Base-by-base conservation (phyloP, 208 protist genomes). In the Trypanosoma mega region DNA sequence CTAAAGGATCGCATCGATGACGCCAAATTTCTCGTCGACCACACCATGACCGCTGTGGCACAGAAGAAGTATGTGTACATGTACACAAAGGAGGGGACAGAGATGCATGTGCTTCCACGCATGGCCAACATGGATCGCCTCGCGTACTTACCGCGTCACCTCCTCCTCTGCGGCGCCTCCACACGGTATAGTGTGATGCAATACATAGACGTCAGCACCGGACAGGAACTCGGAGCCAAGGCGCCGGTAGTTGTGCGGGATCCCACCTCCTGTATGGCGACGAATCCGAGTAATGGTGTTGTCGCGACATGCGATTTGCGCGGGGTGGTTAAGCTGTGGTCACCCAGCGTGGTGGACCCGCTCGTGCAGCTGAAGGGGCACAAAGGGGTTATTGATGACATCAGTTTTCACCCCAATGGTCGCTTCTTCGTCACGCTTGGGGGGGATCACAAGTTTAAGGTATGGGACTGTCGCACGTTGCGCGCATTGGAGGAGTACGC, bases 31-130 rank as follows among this genome's bases (percentile, higher is more conserved):
- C 85, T 99, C 27, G 91, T 99, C 54, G 97, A 99, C 61, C 93
- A 99, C 68, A 96, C 92, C 36, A 97, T 99, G 90, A 95, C 98
- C 48, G 98, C 98, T 5, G 92, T 98, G 12, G 98, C 98, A 23
- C 98, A 99, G 90, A 98, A 98, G 65, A 98, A 98, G 76, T 98
- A 98, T 70, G 88, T 98, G 12, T 99, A 98, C 82, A 98, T 99
- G 76, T 99, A 99, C 85, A 98, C 98, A 60, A 92, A 96, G 48
- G 83, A 96, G 27, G 98, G 98, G 27, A 79, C 92, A 11, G 98
- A 99, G 77, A 85, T 99, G 64, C 98, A 99, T 71, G 73, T 94
- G 41, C 77, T 99, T 24, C 82, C 87, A n/a, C 89, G 97, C 55
- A 94, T 99, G 65, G 71, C 82, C 21, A 86, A 99, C 70, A 95